A percentile compares a stretch with the other conserved stretches of the same genome.
Evolutionary conservation across 768 basidiomycete genomes (phyloP).

Genomic region (Galerina sulciceps): DNA sequence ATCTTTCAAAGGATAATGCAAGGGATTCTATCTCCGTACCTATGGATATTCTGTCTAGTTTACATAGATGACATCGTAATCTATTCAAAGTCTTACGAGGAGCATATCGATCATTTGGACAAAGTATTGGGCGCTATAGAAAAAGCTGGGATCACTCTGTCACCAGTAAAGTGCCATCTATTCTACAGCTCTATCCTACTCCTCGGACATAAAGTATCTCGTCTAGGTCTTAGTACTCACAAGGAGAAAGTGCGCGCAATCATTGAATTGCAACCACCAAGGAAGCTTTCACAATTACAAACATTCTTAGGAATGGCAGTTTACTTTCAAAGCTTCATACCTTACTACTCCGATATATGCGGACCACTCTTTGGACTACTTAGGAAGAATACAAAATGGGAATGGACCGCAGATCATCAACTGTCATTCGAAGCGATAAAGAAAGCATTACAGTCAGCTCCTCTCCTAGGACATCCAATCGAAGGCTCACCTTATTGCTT

Average conservation of each 20-base stretch:
- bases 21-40: neutral
- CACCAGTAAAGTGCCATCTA: neutral
- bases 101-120: neutral
- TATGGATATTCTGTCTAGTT: constrained; percentile 2
- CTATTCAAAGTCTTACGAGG: neutral
- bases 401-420: neutral
- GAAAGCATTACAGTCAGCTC: neutral
- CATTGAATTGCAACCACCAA: neutral
- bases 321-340: neutral
- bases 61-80: constrained; percentile 10
- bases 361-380: neutral
- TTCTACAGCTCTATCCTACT: neutral
- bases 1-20: constrained; percentile 9
- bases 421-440: too few relatives aligned
- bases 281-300: neutral
- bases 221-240: neutral
- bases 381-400: neutral
- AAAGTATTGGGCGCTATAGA: neutral
- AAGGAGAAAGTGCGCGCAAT: neutral
- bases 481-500: too few relatives aligned
- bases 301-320: neutral
- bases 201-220: neutral
- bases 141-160: neutral
- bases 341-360: neutral
- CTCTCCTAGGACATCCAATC: too few relatives aligned